Conservation (phyloP, 164 flowering plant species). For the Pachysandra terminalis region DNA sequence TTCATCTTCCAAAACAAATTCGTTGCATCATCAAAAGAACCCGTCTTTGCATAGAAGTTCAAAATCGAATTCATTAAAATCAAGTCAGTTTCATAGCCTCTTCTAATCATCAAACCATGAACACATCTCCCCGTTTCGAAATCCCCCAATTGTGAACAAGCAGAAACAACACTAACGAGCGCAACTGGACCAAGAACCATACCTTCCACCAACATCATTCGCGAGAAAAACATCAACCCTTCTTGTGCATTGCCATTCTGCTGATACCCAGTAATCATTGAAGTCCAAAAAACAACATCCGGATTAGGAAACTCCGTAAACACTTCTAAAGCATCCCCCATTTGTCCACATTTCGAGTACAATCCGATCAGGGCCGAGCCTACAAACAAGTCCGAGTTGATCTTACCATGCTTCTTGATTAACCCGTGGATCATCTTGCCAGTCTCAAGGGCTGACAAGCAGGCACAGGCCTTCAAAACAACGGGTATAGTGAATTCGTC, state of each 20-base stretch:
- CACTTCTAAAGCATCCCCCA: constrained; percentile 39
- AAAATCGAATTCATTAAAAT: constrained; percentile 42
- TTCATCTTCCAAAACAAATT: constrained; percentile 39
- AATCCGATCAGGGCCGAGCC: constrained; percentile 53
- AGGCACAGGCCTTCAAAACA: constrained; percentile 52
- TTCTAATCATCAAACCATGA: constrained; percentile 41
- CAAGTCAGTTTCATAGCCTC: constrained; percentile 27
- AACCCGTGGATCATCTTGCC: constrained; percentile 52
- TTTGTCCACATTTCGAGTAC: constrained; percentile 49
- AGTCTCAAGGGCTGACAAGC: constrained; percentile 17
- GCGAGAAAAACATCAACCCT: constrained; percentile 39
- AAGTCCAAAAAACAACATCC: constrained; percentile 61
- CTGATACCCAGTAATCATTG: constrained; percentile 53
- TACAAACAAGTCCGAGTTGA: constrained; percentile 40
- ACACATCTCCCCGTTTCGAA: constrained; percentile 37
- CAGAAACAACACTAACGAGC: constrained; percentile 51
- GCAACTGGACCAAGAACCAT: constrained; percentile 37
- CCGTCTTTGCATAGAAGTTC: constrained; percentile 52
- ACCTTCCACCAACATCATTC: constrained; percentile 30
- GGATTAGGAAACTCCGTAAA: constrained; percentile 44
- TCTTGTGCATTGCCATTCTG: constrained; percentile 35
- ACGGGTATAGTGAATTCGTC: constrained; percentile 39
- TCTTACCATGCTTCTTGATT: constrained; percentile 26
- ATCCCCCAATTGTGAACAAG: constrained; percentile 33
- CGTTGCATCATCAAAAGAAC: constrained; percentile 28